Evolutionary conservation across 495 filamentous ascomycete species (phyloP), one percentile per base, ranked within the genome.

Genomic region (Immersiella caudata): DNA sequence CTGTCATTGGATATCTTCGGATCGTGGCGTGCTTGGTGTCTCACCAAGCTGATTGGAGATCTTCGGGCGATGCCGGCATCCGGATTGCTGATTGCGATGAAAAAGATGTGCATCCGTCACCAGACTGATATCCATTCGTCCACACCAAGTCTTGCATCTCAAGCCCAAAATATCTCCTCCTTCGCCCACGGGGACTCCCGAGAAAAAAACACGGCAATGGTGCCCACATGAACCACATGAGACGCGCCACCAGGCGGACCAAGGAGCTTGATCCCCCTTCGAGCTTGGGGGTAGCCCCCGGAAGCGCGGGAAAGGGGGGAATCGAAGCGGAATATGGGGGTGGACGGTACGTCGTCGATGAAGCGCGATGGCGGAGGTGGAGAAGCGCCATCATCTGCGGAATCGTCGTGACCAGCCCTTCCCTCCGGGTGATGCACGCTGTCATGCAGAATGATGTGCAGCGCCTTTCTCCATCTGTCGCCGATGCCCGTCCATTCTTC

Each of bases 161-260:
- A 64, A 54, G 62, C 62, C 62, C 62, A 64, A 18, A 64, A 33
- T 22, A 64, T 5, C 24, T 64, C 22, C 62, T 64, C 62, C 46
- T 25, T 64, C 25, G 35, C 62, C 62, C 62, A 64, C 14, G 22
- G 25, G 7, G 62, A 64, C 20, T 64, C 62, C 18, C 49, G 21
- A 18, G 62, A 64, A 29, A 64, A 64, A 25, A 64, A 8, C 0
- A 64, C 62, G 6, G 62, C 25, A 55, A 64, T 64, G 1, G 62
- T 64, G 16, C 46, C 27, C 14, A 25, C 12, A 26, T 64, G 14
- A 3, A 22, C 62, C 16, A 64, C 62, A 22, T 64, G 62, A 3
- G 49, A n/a, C 18, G 62, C 50, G 7, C 62, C 62, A 25, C 46
- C 27, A 8, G 62, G 62, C 21, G 46, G 62, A 24, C 62, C 62